Evolutionary conservation across 805 yeast genomes (phyloP).

Genomic region (Wickerhamiella cacticola): DNA sequence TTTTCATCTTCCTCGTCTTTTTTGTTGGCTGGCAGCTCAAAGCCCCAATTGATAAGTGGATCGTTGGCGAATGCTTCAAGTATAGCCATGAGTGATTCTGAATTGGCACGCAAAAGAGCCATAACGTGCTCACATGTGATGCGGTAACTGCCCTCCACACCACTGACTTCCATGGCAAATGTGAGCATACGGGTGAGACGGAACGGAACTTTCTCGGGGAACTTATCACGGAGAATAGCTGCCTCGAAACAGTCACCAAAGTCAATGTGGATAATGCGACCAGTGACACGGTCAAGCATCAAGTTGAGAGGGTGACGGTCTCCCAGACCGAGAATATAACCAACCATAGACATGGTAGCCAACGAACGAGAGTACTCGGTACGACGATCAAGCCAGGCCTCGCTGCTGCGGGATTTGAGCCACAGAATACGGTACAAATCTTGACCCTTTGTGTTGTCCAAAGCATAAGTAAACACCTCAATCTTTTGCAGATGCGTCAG

Average conservation of each 20-base stretch:
- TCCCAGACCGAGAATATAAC: conserved; percentile 91
- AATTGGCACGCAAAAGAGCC: conserved; percentile 85
- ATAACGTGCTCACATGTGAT: conserved; percentile 95
- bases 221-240: conserved; percentile 89
- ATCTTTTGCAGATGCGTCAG: conserved; percentile 82
- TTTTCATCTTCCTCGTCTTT: conserved; percentile 12
- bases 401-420: conserved; percentile 92
- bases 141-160: conserved; percentile 93
- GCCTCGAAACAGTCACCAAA: conserved; percentile 99
- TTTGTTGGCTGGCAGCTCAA: conserved; percentile 64
- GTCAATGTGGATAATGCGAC: conserved; percentile 93
- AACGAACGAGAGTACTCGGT: conserved; percentile 91
- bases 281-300: conserved; percentile 88
- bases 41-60: conserved; percentile 98
- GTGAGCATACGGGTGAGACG: conserved; percentile 93
- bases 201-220: conserved; percentile 97
- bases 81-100: conserved; percentile 94
- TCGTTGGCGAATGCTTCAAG: conserved; percentile 97
- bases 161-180: conserved; percentile 98
- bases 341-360: conserved; percentile 98
- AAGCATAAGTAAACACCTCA: conserved; percentile 90
- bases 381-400: conserved; percentile 95
- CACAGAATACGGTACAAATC: conserved; percentile 91
- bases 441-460: conserved; percentile 92
- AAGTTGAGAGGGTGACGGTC: conserved; percentile 96